These are phyloP conservation scores for Cutaneotrichosporon cavernicola DNA, from an alignment of 1,284 basidiomycete genomes.

Conservation along the genomic window DNA sequence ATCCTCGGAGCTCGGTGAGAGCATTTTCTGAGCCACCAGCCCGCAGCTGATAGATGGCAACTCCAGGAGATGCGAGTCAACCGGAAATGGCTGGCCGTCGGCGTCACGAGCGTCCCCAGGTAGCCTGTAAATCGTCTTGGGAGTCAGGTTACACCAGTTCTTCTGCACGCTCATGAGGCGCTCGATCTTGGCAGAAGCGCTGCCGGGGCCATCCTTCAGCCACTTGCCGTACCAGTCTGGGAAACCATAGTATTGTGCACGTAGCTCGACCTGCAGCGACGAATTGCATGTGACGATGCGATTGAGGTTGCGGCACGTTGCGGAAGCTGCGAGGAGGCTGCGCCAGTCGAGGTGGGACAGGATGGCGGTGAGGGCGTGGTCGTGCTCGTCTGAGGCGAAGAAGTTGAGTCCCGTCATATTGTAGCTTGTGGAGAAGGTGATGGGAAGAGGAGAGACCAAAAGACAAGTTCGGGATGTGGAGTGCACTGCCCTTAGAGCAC, in stretches of 20 bases:
- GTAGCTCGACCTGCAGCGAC: conserved; percentile 5
- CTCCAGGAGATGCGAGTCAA: no score
- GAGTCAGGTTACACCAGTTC: neutral
- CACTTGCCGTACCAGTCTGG: neutral
- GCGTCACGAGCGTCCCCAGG: no score
- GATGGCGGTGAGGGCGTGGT: neutral
- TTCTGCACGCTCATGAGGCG: neutral
- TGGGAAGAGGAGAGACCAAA: no score
- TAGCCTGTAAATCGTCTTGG: neutral
- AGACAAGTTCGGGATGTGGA: no score
- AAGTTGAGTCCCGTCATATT: conserved; percentile 48
- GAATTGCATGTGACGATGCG: neutral
- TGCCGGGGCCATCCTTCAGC: neutral
- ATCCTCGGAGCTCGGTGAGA: no score
- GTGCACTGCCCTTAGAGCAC: no score
- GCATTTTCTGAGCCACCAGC: no score
- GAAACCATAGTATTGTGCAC: neutral
- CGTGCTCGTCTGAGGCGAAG: neutral
- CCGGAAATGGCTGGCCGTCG: no score
- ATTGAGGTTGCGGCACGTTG: neutral
- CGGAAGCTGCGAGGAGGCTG: neutral
- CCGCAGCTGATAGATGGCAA: no score
- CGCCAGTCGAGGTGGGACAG: neutral
- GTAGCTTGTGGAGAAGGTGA: no score
- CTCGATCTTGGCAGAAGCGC: neutral